A percentile compares a stretch with the other conserved stretches of the same genome.
These are phyloP conservation scores for Schizonepeta tenuifolia DNA, from an alignment of 257 asterid species.

Conservation along the genomic window DNA sequence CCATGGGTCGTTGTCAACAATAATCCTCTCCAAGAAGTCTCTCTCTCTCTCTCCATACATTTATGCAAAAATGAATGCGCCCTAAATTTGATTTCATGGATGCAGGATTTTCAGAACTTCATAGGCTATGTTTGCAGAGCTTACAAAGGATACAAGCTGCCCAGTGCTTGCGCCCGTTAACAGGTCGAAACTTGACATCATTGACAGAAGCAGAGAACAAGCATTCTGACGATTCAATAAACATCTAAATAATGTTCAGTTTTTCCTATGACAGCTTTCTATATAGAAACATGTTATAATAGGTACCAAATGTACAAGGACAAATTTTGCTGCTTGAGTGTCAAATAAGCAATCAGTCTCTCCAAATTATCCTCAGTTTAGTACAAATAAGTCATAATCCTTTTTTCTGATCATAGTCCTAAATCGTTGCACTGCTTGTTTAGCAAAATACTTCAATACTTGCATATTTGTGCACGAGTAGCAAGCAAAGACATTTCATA, in stretches of 20 bases:
- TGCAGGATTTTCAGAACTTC: constrained; percentile 75
- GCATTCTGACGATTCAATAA: constrained; percentile 13
- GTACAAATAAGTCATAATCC: background rate
- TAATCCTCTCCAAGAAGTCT: constrained; percentile 71
- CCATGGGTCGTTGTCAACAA: constrained; percentile 91
- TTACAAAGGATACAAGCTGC: constrained; percentile 57
- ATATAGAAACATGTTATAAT: background rate
- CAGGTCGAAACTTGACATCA: background rate
- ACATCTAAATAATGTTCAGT: constrained; percentile 3
- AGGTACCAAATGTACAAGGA: background rate
- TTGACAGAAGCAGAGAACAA: constrained; percentile 21
- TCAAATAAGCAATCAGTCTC: constrained; percentile 4
- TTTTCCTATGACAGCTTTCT: background rate
- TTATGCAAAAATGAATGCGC: background rate
- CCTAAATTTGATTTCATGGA: constrained; percentile 1
- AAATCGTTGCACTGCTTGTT: too few species aligned
- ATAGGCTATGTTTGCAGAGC: constrained; percentile 67
- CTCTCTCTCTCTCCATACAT: constrained; percentile 24
- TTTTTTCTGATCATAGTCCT: too few species aligned
- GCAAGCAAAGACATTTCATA: background rate
- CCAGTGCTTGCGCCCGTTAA: constrained; percentile 51
- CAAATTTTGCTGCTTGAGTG: constrained; percentile 6
- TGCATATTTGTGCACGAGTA: too few species aligned
- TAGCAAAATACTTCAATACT: too few species aligned
- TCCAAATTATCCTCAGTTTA: background rate